These are phyloP conservation scores for Kwoniella sp. DNA, from an alignment of 768 basidiomycete genomes.

Conservation along the genomic window DNA sequence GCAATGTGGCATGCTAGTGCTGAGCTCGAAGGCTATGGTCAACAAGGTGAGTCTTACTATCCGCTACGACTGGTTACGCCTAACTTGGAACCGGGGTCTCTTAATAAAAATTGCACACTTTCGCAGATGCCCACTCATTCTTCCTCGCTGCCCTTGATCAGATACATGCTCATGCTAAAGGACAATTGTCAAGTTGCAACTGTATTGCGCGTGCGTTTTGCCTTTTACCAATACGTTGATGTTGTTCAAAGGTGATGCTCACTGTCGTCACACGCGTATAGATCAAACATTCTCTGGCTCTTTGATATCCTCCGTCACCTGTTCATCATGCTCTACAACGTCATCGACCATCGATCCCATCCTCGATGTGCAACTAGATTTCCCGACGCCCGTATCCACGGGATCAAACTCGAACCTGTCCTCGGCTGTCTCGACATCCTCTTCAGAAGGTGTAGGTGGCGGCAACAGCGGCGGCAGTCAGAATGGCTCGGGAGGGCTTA, in stretches of 20 bases:
- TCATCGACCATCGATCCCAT: conserved; percentile 84
- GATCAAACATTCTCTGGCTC: conserved; percentile 83
- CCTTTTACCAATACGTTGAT: neutral
- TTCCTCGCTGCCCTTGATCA: conserved; percentile 69
- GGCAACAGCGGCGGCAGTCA: neutral
- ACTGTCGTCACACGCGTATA: no score
- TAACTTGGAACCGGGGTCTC: neutral
- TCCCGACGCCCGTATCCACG: conserved; percentile 58
- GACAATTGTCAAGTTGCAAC: conserved; percentile 76
- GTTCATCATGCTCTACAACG: conserved; percentile 76
- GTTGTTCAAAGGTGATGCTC: no score
- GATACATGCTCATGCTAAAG: conserved; percentile 78
- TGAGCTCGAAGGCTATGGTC: conserved; percentile 86
- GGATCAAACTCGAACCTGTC: conserved; percentile 6
- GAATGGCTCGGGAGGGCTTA: conserved; percentile 57
- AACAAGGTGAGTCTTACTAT: conserved; percentile 74
- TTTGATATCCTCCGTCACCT: conserved; percentile 84
- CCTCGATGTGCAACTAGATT: conserved; percentile 84
- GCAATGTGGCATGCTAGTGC: conserved; percentile 77
- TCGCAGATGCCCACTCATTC: conserved; percentile 54
- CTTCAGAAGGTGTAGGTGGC: conserved; percentile 57
- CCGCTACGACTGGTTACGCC: neutral
- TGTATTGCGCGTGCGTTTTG: conserved; percentile 70
- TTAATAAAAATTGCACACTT: neutral
- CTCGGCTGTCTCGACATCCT: conserved; percentile 14